Conservation (phyloP, 164 flowering plant genomes). For the Euptelea pleiosperma region DNA sequence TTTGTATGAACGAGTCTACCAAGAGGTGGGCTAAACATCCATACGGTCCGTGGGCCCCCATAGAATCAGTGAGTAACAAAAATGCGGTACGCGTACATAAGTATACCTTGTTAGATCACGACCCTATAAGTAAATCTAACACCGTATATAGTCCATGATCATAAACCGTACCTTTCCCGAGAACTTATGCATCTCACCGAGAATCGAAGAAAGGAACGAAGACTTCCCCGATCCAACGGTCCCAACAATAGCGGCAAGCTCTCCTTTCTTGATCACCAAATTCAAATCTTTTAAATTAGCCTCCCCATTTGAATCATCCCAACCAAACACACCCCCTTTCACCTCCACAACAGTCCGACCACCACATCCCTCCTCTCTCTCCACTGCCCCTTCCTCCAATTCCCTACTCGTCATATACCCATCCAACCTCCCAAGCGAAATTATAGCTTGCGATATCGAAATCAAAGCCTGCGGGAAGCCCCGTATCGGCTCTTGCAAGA, state of each 20-base stretch:
- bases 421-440: slow-evolving; percentile 76
- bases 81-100: too few species aligned
- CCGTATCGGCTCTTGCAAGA: slow-evolving; percentile 89
- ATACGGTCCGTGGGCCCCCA: too few species aligned
- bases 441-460: slow-evolving; percentile 77
- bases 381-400: slow-evolving; percentile 59
- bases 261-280: slow-evolving; percentile 61
- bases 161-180: slow-evolving; percentile 75
- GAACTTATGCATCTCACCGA: slow-evolving; percentile 91
- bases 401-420: slow-evolving; percentile 64
- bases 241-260: slow-evolving; percentile 83
- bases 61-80: too few species aligned
- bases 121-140: too few species aligned
- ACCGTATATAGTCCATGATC: too few species aligned
- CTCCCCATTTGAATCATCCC: slow-evolving; percentile 70
- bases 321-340: slow-evolving; percentile 55
- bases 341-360: slow-evolving; percentile 57
- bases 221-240: slow-evolving; percentile 96
- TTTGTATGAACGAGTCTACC: too few species aligned
- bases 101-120: too few species aligned
- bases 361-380: slow-evolving; percentile 46
- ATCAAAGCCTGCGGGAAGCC: slow-evolving; percentile 85
- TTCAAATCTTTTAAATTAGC: slow-evolving; percentile 47
- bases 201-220: slow-evolving; percentile 68
- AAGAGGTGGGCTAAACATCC: too few species aligned